Base-by-base conservation (phyloP, 495 filamentous ascomycete genomes). In the Astrothelium macrocarpum region DNA sequence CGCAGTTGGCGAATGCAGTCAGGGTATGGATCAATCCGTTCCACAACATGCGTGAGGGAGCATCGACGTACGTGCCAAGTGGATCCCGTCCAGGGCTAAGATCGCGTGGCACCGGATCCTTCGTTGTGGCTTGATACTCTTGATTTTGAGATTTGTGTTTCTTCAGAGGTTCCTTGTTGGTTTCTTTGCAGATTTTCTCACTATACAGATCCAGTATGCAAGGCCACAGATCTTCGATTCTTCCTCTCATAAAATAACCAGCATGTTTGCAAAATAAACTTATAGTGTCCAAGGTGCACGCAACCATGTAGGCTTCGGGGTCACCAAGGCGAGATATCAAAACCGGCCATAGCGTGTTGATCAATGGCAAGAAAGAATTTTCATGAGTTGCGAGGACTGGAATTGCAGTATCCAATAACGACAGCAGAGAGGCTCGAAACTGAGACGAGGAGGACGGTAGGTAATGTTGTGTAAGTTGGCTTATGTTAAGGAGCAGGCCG, bases 311-410 rank as follows among this genome's bases (percentile, higher is more conserved):
- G 0, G 82, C 79, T 72, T 95, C 90, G 29, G 82, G 74, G 71
- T 95, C 89, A 65, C 88, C 80, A 5, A 97, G 79, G 36, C 90
- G 81, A 3, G 81, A 74, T 0, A 89, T 74, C 11, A 95, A 77
- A 4, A 90, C 83, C 0, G 91, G 90, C 90, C 91, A 98, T 28
- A 97, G 75, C 2, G 89, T 88, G 71, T 96, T 90, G 56, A 97
- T 85, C 2, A 97, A 78, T 0, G 94, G 94, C 0, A 98, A 78
- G 71, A 95, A 96, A 14, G 83, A 84, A 59, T 89, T 83, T 71
- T 95, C 87, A 68, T 94, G 85, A 0, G 80, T 77, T 1, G 87
- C 82, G 1, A 97, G 81, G 2, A 85, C 79, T 0, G 86, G 84
- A 12, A 85, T 78, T 10, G 88, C 83, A 2, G 85, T 87, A 25